Evolutionary conservation across 371 early-diverging fungal genomes (phyloP).

Genomic region (Mucor piriformis): DNA sequence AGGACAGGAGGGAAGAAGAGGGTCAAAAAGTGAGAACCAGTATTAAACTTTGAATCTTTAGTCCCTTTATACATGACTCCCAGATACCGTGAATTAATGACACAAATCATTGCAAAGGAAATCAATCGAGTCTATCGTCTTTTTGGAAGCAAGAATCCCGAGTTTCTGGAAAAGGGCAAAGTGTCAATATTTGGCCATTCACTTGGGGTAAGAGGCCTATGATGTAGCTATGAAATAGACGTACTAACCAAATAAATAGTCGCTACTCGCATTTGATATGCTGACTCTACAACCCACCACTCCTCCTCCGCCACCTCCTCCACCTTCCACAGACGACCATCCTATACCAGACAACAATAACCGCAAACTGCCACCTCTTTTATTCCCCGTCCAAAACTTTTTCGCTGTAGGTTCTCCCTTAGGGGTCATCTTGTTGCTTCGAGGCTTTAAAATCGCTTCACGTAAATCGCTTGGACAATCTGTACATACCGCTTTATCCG

Average conservation of each 20-base stretch:
- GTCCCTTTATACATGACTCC: constrained; percentile 86
- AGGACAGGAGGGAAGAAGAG: too few relatives aligned
- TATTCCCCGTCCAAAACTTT: constrained; percentile 59
- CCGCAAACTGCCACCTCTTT: constrained; percentile 24
- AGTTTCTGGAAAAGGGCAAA: constrained; percentile 71
- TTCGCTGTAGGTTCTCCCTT: constrained; percentile 79
- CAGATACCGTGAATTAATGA: constrained; percentile 79
- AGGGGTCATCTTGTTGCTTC: constrained; percentile 75
- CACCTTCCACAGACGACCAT: constrained; percentile 7
- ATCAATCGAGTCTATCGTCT: constrained; percentile 72
- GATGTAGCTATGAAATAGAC: too few relatives aligned
- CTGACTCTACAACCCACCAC: constrained; percentile 63
- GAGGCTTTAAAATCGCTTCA: constrained; percentile 65
- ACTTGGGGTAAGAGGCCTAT: constrained; percentile 67
- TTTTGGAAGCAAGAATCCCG: constrained; percentile 72
- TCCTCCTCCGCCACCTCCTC: constrained; percentile 4
- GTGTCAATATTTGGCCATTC: constrained; percentile 83
- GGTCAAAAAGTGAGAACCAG: too few relatives aligned
- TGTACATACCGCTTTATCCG: constrained; percentile 27
- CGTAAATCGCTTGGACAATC: constrained; percentile 36
- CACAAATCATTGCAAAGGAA: constrained; percentile 71
- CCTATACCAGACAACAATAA: constrained; percentile 15
- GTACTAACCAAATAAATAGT: too few relatives aligned
- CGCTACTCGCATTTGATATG: constrained; percentile 79
- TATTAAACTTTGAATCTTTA: constrained; percentile 31